Conservation (phyloP, 495 filamentous ascomycete genomes). For the Aspergillus bridgeri region DNA sequence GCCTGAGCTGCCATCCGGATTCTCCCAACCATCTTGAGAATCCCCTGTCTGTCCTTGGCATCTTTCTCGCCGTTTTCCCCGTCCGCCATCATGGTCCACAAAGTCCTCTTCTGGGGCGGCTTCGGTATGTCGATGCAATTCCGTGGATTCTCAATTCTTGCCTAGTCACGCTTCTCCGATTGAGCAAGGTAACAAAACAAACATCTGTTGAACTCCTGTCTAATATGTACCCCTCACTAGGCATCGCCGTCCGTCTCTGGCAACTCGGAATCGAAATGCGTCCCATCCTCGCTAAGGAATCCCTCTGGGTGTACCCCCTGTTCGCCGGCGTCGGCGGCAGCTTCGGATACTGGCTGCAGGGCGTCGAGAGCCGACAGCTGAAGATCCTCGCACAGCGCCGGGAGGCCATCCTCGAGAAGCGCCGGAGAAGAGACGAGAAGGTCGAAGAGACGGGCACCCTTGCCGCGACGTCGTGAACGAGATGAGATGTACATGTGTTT, state of each 20-base stretch:
- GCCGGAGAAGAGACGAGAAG: conserved; percentile 65
- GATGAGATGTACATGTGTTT: background rate
- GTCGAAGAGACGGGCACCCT: conserved; percentile 38
- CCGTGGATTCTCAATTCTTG: conserved; percentile 1
- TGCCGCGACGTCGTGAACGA: conserved; percentile 39
- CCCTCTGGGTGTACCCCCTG: conserved; percentile 87
- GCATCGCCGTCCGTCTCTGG: conserved; percentile 86
- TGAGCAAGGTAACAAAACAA: no score
- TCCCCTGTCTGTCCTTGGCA: background rate
- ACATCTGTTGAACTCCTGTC: background rate
- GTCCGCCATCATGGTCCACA: conserved; percentile 55
- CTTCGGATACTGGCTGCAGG: conserved; percentile 95
- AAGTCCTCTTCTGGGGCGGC: conserved; percentile 92
- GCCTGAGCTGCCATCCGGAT: background rate
- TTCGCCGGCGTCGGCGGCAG: conserved; percentile 79
- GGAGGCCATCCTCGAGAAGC: conserved; percentile 79
- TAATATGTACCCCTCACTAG: conserved; percentile 37
- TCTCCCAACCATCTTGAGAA: background rate
- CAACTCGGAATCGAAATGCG: conserved; percentile 99
- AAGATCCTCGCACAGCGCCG: conserved; percentile 71
- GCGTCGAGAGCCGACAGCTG: conserved; percentile 75
- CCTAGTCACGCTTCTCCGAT: background rate
- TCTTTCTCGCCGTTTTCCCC: no score
- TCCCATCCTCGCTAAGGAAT: conserved; percentile 73
- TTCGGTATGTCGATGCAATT: conserved; percentile 73